A percentile compares a stretch with the other conserved stretches of the same genome.
phyloP scores from a whole-genome alignment of 768 basidiomycete genomes.

The Termitomyces titanicus region DNA sequence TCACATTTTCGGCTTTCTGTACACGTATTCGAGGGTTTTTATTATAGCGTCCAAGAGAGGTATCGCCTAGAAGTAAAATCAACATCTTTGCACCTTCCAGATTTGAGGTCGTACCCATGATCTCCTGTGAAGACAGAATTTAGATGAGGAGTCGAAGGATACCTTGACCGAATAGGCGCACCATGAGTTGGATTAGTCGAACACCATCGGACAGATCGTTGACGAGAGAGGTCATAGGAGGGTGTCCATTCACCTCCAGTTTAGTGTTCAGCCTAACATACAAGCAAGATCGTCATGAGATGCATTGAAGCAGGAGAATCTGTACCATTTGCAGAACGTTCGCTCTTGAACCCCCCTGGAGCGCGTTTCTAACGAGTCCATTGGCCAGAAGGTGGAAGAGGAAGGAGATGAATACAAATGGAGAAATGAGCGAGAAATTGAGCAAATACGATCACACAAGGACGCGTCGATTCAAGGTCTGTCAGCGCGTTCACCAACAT shows the following conservation, averaged over 20 bases:
- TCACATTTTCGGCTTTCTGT: constrained; percentile 98
- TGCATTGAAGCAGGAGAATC: background rate
- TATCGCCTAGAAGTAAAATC: constrained; percentile 54
- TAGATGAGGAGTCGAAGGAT: background rate
- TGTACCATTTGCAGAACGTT: constrained; percentile 90
- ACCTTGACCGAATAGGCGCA: constrained; percentile 26
- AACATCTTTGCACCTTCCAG: background rate
- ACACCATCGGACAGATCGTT: constrained; percentile 94
- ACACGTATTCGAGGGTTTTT: constrained; percentile 86
- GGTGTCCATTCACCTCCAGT: constrained; percentile 79
- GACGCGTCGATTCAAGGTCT: constrained; percentile 42
- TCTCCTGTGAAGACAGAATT: constrained; percentile 59
- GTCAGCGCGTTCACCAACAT: constrained; percentile 41
- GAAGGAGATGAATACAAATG: constrained; percentile 3
- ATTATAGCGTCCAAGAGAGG: constrained; percentile 93
- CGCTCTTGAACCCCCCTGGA: constrained; percentile 68
- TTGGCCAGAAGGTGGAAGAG: constrained; percentile 17
- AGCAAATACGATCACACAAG: constrained; percentile 14
- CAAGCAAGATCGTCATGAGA: constrained; percentile 5
- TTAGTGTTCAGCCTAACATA: constrained; percentile 87
- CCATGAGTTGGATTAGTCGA: constrained; percentile 92
- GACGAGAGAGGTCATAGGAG: constrained; percentile 86
- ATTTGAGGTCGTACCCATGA: constrained; percentile 67
- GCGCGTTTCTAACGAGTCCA: constrained; percentile 61
- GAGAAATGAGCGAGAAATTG: constrained; percentile 1